These are phyloP conservation scores for Colletotrichum navitas DNA, from an alignment of 2,329 filamentous ascomycete species.

Conservation along the genomic window DNA sequence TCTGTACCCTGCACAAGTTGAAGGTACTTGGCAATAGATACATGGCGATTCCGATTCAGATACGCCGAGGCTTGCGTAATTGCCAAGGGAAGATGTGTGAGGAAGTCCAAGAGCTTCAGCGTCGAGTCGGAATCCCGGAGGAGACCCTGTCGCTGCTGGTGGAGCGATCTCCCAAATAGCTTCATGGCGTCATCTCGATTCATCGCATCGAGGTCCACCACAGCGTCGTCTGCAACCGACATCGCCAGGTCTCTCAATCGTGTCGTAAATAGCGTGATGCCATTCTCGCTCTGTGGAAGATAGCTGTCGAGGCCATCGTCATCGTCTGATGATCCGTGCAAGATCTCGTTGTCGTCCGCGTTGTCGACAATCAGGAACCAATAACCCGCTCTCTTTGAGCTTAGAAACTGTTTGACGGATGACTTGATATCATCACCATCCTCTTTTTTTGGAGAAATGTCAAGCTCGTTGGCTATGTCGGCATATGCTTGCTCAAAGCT, in stretches of 20 bases:
- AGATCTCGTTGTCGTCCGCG: constrained; percentile 52
- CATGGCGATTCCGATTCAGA: constrained; percentile 48
- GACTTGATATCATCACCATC: constrained; percentile 68
- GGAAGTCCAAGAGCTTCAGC: constrained; percentile 48
- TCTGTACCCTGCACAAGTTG: constrained; percentile 47
- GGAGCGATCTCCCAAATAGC: constrained; percentile 47
- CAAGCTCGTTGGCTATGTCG: constrained; percentile 49
- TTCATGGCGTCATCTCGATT: constrained; percentile 45
- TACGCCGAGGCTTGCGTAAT: constrained; percentile 56
- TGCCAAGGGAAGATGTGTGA: constrained; percentile 56
- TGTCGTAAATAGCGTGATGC: constrained; percentile 52
- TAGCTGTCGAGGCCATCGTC: constrained; percentile 45
- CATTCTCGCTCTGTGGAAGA: constrained; percentile 48
- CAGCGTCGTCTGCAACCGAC: constrained; percentile 45
- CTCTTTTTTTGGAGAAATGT: constrained; percentile 57
- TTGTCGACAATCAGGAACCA: constrained; percentile 57
- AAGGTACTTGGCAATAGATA: constrained; percentile 48
- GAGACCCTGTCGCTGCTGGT: constrained; percentile 42
- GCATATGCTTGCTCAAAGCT: constrained; percentile 53
- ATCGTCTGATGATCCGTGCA: constrained; percentile 39
- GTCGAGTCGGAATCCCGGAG: constrained; percentile 33
- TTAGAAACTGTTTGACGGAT: constrained; percentile 61
- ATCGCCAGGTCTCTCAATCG: constrained; percentile 49
- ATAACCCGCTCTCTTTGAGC: constrained; percentile 44
- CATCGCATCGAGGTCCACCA: constrained; percentile 50